Base-by-base conservation (phyloP, 2,329 filamentous ascomycete species). In the Nothophoma quercina region DNA sequence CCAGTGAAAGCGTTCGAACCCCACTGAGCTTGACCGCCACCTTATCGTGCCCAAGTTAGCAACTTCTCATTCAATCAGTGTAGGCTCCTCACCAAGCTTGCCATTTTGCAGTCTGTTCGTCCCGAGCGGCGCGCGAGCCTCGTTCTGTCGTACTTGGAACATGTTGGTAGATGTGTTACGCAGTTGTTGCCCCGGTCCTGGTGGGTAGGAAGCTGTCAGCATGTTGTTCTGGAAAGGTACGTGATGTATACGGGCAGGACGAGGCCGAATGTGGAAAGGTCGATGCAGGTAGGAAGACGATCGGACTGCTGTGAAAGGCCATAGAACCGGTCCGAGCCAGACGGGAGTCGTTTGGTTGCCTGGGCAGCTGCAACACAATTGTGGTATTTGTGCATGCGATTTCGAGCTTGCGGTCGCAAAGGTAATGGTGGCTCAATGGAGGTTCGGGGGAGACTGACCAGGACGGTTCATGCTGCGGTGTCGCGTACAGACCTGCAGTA, bases 11-110 rank as follows among this genome's bases (percentile, higher is more conserved):
- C 51, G 7, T 40, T 35, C 28, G 51, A 49, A 15, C 51, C 82
- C 83, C 83, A 85, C 68, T 81, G 81, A 56, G 81, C 44, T 34
- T 53, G 78, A 64, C 79, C 80, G 63, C 77, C 80, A 44, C 82
- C 83, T 80, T 69, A 19, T 53, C 25, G 35, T 21, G 50, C 28
- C 19, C 12, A 42, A 43, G 52, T 72, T 51, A 72, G 69, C 53
- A 40, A 58, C 34, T 38, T 22, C 12, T 26, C 21, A 29, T 34
- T 36, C 35, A 22, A 12, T 8, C 7, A 32, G 32, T 5, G 33
- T 32, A 36, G 15, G 16, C 23, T 50, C 34, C 71, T 65, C 72
- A 83, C 81, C 81, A 55, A 83, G 71, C 71, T 83, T 83, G 60
- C 80, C 80, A 65, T 83, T 83, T 63, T 81, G 80, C 67, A 83